These are phyloP conservation scores for Pythium volutum DNA, from an alignment of 352 stramenopile genomes.

Conservation along the genomic window DNA sequence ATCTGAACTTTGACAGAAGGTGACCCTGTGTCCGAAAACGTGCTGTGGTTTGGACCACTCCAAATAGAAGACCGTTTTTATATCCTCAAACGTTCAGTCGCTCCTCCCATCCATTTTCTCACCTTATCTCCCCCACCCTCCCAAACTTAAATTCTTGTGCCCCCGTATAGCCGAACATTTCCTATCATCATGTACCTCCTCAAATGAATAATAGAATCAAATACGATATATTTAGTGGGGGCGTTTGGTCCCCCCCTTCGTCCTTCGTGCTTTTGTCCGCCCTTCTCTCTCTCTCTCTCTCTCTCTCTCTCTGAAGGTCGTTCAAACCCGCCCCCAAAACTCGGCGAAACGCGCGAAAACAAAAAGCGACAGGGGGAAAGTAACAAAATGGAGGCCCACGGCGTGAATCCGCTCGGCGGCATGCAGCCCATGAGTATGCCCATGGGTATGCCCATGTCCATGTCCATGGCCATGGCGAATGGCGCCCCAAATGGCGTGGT, in stretches of 20 bases:
- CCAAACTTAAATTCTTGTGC: no score
- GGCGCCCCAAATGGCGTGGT: slow-evolving; percentile 28
- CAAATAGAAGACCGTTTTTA: no score
- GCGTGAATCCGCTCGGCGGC: slow-evolving; percentile 60
- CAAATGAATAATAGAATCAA: background rate
- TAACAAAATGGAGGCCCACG: slow-evolving; percentile 50
- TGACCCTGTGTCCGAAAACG: no score
- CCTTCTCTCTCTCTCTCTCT: background rate
- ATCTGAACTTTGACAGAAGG: no score
- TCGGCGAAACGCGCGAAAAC: background rate
- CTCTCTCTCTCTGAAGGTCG: background rate
- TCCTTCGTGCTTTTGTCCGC: no score
- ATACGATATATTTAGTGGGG: background rate
- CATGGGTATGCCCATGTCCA: slow-evolving; percentile 51
- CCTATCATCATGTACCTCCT: background rate
- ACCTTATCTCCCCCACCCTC: no score
- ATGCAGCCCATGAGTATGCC: slow-evolving; percentile 73
- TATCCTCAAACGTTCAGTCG: no score
- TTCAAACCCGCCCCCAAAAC: slow-evolving; percentile 4
- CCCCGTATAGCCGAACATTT: no score
- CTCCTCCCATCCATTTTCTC: no score
- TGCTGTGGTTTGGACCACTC: no score
- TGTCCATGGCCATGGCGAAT: slow-evolving; percentile 43
- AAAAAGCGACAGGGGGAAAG: background rate
- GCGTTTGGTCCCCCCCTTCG: background rate